Base-by-base conservation (phyloP, 2,329 filamentous ascomycete genomes). In the Sporothrix brasiliensis region DNA sequence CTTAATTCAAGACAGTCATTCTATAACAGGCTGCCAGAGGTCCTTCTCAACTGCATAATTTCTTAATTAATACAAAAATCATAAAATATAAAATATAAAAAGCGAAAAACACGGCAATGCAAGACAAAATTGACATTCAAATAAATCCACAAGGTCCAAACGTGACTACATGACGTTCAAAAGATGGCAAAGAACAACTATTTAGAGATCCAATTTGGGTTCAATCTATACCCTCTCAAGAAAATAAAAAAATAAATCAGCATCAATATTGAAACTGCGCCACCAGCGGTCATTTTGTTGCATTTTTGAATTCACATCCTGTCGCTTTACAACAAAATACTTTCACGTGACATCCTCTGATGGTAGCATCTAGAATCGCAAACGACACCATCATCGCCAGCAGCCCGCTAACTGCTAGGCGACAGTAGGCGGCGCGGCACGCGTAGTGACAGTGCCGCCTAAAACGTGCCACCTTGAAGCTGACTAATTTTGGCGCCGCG, bases 361-460 rank as follows among this genome's bases (percentile, higher is more conserved):
- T 63, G 58, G 58, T 63, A 47, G 58, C 58, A 47, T 63, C 58
- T 63, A 47, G 58, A 63, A 63, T 14, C 58, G 4, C 58, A 61
- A 19, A 19, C 34, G 34, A 34, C 5, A 9, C 34, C 34, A 34
- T 34, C 34, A 34, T 34, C 34, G 34, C 34, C 34, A 34, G 34
- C 34, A 34, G 7, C 34, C 34, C 2, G 14, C 7, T 21, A 39
- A 4, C 2, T 13, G 39, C 58, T 19, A 63, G 58, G 58, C 58
- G 58, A 19, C 58, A 63, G 58, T 27, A n/a, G n/a, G 56, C 56
- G 56, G 56, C 56, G 60, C 56, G 60, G 60, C 39, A 16, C 60
- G 60, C 21, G 5, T 7, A 7, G 60, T n/a, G 41, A n/a, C 6
- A 34, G 34, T 34, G 34, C 34, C 34, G 34, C 34, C 34, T 34